Conservation (phyloP, 2,329 filamentous ascomycete genomes). For the Septoria linicola region DNA sequence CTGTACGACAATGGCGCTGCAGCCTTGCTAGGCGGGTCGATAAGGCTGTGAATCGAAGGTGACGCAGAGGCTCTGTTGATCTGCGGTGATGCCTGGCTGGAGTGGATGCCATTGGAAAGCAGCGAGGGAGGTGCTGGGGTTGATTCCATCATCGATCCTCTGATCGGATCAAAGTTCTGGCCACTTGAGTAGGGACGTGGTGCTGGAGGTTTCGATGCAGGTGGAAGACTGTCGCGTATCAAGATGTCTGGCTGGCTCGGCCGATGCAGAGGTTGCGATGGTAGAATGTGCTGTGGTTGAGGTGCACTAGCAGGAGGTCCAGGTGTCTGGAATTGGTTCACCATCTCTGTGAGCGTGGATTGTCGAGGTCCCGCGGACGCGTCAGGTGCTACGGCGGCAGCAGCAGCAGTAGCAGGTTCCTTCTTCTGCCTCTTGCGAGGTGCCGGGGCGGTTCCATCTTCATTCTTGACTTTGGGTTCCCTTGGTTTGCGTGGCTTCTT, state of each 20-base stretch:
- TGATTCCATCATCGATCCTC: slow-evolving; percentile 59
- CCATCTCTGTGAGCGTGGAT: slow-evolving; percentile 44
- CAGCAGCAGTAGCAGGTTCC: slow-evolving; percentile 35
- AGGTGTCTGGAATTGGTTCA: slow-evolving; percentile 34
- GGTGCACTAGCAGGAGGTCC: slow-evolving; percentile 22
- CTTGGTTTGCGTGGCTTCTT: slow-evolving; percentile 48
- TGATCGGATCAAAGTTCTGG: slow-evolving; percentile 86
- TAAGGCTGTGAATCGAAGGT: slow-evolving; percentile 85
- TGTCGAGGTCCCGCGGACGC: slow-evolving; percentile 36
- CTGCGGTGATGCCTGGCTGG: slow-evolving; percentile 42
- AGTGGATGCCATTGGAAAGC: slow-evolving; percentile 29
- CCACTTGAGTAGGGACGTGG: slow-evolving; percentile 61
- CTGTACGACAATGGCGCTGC: slow-evolving; percentile 35
- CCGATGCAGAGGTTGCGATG: slow-evolving; percentile 17
- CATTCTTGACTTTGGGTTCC: slow-evolving; percentile 48
- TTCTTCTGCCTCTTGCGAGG: slow-evolving; percentile 51
- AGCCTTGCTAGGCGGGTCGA: slow-evolving; percentile 62
- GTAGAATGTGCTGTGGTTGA: slow-evolving; percentile 14
- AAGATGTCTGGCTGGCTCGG: slow-evolving; percentile 32
- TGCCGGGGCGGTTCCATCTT: slow-evolving; percentile 37
- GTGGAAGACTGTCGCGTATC: slow-evolving; percentile 39
- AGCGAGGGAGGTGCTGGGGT: slow-evolving; percentile 28
- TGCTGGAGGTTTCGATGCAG: slow-evolving; percentile 41
- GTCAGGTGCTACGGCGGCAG: slow-evolving; percentile 20
- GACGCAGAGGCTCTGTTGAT: slow-evolving; percentile 79